phyloP scores from a whole-genome alignment of 2,329 filamentous ascomycete species.

The Aureobasidium mangrovei region DNA sequence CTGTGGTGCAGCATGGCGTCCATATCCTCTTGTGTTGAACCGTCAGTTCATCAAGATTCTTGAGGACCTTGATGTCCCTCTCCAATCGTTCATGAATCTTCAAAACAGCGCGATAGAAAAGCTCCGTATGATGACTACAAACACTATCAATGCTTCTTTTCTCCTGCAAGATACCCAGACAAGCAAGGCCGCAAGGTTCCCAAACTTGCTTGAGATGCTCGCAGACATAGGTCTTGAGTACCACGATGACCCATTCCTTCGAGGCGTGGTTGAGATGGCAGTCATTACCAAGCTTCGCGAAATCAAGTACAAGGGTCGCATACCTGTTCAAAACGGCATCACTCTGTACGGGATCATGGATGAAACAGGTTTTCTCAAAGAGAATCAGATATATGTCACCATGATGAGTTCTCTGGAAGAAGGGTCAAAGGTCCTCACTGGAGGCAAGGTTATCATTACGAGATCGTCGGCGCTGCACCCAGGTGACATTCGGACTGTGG shows the following conservation, averaged over 20 bases:
- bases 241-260: constrained; percentile 58
- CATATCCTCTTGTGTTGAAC: constrained; percentile 64
- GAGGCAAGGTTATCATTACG: constrained; percentile 54
- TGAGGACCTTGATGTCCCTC: constrained; percentile 61
- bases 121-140: constrained; percentile 51
- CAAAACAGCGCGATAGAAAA: constrained; percentile 55
- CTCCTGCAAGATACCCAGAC: constrained; percentile 57
- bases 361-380: constrained; percentile 59
- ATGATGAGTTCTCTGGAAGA: constrained; percentile 36
- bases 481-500: constrained; percentile 64
- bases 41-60: constrained; percentile 77
- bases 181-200: constrained; percentile 52
- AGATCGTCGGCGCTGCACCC: constrained; percentile 75
- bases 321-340: constrained; percentile 60
- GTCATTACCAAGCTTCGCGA: constrained; percentile 62
- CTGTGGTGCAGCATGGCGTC: constrained; percentile 58
- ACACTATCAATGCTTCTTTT: constrained; percentile 51
- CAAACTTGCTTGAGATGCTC: constrained; percentile 53
- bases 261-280: constrained; percentile 59
- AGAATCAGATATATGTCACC: constrained; percentile 60
- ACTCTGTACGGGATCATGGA: constrained; percentile 80
- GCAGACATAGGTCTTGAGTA: constrained; percentile 54
- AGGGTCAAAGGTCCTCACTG: constrained; percentile 24
- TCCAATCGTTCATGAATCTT: constrained; percentile 52
- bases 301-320: constrained; percentile 70